Evolutionary conservation across 129 eudicot species (phyloP).

Genomic region (Glebionis coronaria): DNA sequence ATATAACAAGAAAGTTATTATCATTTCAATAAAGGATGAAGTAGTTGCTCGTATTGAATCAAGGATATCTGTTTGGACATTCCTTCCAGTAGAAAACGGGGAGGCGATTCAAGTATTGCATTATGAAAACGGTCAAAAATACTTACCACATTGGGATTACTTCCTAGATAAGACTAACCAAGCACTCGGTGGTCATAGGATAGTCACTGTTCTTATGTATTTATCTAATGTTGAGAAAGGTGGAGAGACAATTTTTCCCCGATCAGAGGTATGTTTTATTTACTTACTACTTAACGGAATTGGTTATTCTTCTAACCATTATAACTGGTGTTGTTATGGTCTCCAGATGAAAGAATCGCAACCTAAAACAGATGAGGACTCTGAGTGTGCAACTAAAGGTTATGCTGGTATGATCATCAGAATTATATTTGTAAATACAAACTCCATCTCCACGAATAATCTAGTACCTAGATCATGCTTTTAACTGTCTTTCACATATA

Average conservation of each 20-base stretch:
- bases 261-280: slow-evolving; percentile 44
- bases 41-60: slow-evolving; percentile 55
- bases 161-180: slow-evolving; percentile 61
- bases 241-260: slow-evolving; percentile 77
- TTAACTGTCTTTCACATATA: no score
- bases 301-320: neutral
- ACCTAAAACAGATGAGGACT: slow-evolving; percentile 50
- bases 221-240: slow-evolving; percentile 73
- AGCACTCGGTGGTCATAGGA: slow-evolving; percentile 74
- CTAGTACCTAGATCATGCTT: no score
- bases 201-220: slow-evolving; percentile 90
- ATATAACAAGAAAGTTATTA: neutral
- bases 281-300: neutral
- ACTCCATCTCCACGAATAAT: no score
- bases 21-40: slow-evolving; percentile 44
- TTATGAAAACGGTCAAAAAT: slow-evolving; percentile 86
- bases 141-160: slow-evolving; percentile 83
- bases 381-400: slow-evolving; percentile 75
- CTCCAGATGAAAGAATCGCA: slow-evolving; percentile 49
- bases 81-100: slow-evolving; percentile 75
- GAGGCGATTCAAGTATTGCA: slow-evolving; percentile 64
- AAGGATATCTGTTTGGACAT: slow-evolving; percentile 75
- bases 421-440: no score
- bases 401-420: slow-evolving; percentile 64
- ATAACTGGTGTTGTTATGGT: neutral